Conservation (phyloP, 2,329 filamentous ascomycete genomes). For the Fonsecaea pedrosoi region DNA sequence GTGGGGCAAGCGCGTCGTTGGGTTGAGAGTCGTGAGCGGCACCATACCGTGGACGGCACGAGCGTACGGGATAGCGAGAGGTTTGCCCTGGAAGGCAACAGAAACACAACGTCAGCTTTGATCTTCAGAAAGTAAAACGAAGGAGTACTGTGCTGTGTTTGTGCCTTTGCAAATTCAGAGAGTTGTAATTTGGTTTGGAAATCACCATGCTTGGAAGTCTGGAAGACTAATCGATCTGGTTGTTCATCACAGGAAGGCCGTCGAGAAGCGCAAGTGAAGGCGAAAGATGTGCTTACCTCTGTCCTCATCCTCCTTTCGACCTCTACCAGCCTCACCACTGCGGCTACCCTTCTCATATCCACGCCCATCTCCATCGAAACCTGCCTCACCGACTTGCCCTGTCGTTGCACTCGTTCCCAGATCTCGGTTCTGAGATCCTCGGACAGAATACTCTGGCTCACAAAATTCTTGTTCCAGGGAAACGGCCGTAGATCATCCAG, state of each 20-base stretch:
- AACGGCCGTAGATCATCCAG: conserved; percentile 64
- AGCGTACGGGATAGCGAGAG: conserved; percentile 76
- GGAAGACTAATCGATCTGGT: conserved; percentile 99
- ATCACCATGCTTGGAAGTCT: conserved; percentile 84
- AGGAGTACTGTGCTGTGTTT: neutral
- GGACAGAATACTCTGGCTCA: conserved; percentile 74
- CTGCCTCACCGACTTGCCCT: conserved; percentile 72
- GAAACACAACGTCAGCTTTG: conserved; percentile 13
- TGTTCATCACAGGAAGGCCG: conserved; percentile 66
- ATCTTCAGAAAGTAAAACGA: neutral
- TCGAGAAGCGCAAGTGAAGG: conserved; percentile 8
- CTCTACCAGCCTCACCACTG: conserved; percentile 83
- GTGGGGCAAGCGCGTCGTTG: conserved; percentile 47
- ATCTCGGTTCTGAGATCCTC: conserved; percentile 76
- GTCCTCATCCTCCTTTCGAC: conserved; percentile 78
- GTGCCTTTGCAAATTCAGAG: conserved; percentile 64
- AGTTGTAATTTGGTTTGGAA: conserved; percentile 73
- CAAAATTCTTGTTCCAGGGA: conserved; percentile 74
- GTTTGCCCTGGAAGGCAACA: conserved; percentile 67
- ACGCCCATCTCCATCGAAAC: conserved; percentile 79
- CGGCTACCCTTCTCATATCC: conserved; percentile 82
- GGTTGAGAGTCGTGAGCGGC: conserved; percentile 65
- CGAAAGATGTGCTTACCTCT: conserved; percentile 62
- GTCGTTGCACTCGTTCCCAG: conserved; percentile 69
- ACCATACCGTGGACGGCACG: conserved; percentile 80